Evolutionary conservation across 768 basidiomycete genomes (phyloP), one percentile per base, ranked within the genome.

Genomic region (Termitomyces sp.): DNA sequence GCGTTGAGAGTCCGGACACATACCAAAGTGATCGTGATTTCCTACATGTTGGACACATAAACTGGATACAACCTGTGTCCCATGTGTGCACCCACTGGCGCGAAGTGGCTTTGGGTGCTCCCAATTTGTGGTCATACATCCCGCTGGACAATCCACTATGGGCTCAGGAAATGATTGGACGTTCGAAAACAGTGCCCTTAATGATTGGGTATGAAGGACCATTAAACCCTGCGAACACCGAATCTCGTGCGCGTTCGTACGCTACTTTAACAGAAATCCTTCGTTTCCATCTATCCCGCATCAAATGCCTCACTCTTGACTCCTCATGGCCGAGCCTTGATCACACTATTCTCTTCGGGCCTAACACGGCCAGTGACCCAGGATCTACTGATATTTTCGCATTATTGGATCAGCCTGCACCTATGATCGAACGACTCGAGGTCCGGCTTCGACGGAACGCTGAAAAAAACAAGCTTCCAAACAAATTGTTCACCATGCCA

Each of bases 51-150:
- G 4, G 4, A 3, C 15, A 18, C 7, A 11, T 24, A 16, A n/a
- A 5, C 9, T 55, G 39, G 38, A 42, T 55, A 9, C 2, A 2
- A 55, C 7, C 54, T 24, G 53, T 54, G 22, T 38, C 53, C 13
- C 53, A 54, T 39, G 53, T 54, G 7, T 54, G 53, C 18, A n/a
- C 22, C 20, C 38, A 39, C 39, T 54, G 53, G 53, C 53, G 53
- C 13, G 16, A 39, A 15, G 53, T 54, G 20, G 53, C 53, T 13
- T 40, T 54, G 20, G 15, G 2, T 18, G 11, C 24, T 39, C 53
- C 49, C 18, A 6, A n/a, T n/a, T 18, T 51, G 18, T 51, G 49
- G 49, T 33, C 49, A 51, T 6, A 35, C 18, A 52, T 52, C 7
- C 6, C n/a, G 7, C 35, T 52, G 6, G 6, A 5, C 12, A 7